These are phyloP conservation scores for Hordeum pubiflorum DNA, from an alignment of 202 grass and related monocot genomes.

Conservation along the genomic window DNA sequence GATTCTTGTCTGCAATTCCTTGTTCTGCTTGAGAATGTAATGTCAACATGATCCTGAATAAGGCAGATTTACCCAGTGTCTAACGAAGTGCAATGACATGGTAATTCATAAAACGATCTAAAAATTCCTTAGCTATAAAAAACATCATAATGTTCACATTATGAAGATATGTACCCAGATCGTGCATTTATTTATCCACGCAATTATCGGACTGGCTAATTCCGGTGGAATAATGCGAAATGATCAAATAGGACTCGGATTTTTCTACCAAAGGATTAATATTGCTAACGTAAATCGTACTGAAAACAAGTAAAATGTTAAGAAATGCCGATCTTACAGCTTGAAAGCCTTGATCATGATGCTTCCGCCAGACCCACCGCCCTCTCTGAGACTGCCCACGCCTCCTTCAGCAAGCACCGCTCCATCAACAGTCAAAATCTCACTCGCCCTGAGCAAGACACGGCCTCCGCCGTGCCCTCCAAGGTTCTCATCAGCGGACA, in stretches of 20 bases:
- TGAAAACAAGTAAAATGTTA: neutral
- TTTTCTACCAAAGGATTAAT: neutral
- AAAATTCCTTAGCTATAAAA: neutral
- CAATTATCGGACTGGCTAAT: neutral
- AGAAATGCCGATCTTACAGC: conserved; percentile 57
- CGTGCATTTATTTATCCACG: neutral
- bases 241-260: neutral
- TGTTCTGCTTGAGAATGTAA: neutral
- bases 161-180: neutral
- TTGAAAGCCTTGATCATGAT: conserved; percentile 81
- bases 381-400: conserved; percentile 55
- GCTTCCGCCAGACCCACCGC: conserved; percentile 88
- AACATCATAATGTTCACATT: neutral
- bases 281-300: neutral
- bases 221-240: neutral
- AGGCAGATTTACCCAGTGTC: neutral
- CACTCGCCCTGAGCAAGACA: conserved; percentile 38
- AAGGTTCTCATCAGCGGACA: conserved; percentile 26
- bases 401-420: conserved; percentile 76
- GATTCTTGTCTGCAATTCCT: neutral
- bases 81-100: neutral
- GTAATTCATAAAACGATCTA: neutral
- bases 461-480: conserved; percentile 82
- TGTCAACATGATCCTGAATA: neutral
- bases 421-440: conserved; percentile 53